Base-by-base conservation (phyloP, 2,329 filamentous ascomycete genomes). In the Calonectria multiphialidica region DNA sequence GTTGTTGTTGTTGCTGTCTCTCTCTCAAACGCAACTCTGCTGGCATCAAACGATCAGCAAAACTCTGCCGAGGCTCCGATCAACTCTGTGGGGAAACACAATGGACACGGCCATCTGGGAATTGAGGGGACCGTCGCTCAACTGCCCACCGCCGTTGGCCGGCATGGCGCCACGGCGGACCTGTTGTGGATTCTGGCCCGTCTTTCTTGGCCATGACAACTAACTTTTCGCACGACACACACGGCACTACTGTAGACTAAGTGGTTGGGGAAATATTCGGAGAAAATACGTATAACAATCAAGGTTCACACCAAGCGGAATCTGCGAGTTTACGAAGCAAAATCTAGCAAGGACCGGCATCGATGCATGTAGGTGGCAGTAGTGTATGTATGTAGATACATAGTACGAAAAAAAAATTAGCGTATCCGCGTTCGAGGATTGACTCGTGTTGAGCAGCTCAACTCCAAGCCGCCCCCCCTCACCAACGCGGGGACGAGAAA, bases 181-280 rank as follows among this genome's bases (percentile, higher is more conserved):
- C 53, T 59, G 44, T 5, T 5, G 44, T 47, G 44, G 44, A 21
- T 47, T 47, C 44, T 47, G 44, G 44, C 44, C 6, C 44, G 21
- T 37, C 10, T 21, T 45, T 45, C 44, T 47, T 47, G 44, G n/a
- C n/a, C 53, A 12, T 40, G 33, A 40, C 53, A 59, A 10, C 35
- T 59, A 23, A 30, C 53, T 25, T 40, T 40, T 28, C 35, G 21
- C 53, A 59, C 35, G 53, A 59, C 53, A 21, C 53, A 59, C 8
- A 30, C 10, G n/a, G 21, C 53, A 57, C 53, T 40, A n/a, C n/a
- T n/a, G n/a, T n/a, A 57, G 25, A 59, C 35, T 59, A 40, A 21
- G 12, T 59, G 6, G n/a, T 59, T 59, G 53, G 53, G 35, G 53
- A 59, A 59, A 59, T 59, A 59, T 59, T 59, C 53, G 53, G 53